Conservation (phyloP, 305 asterid species). For the Fraxinus albicans region DNA sequence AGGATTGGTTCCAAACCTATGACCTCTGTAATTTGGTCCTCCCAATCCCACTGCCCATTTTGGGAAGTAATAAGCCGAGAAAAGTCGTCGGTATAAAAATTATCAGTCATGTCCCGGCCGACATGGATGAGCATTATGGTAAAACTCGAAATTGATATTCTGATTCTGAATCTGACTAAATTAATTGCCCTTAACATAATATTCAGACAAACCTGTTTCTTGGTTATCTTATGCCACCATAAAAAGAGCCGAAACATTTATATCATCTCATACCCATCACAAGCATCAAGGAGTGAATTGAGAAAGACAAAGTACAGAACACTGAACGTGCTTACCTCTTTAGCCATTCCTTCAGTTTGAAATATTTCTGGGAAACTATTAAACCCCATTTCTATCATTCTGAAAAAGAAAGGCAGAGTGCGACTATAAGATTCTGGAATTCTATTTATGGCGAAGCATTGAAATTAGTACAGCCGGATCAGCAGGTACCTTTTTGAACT, state of each 20-base stretch:
- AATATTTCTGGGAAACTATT: conserved; percentile 84
- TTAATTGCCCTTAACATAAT: not conserved
- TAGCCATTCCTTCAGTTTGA: conserved; percentile 42
- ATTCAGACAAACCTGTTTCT: not conserved
- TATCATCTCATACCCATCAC: conserved; percentile 19
- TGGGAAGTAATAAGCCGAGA: not conserved
- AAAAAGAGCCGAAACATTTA: not conserved
- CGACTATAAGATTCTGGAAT: conserved; percentile 15
- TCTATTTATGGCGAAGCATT: not conserved
- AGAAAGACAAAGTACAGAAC: conserved; percentile 8
- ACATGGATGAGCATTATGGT: not conserved
- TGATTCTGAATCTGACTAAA: not conserved
- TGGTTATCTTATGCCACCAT: conserved; percentile 5
- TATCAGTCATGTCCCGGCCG: not conserved
- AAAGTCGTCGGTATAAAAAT: not conserved
- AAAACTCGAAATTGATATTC: not conserved
- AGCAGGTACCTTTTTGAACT: conserved; percentile 71
- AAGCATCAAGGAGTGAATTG: conserved; percentile 14
- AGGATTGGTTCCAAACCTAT: not conserved
- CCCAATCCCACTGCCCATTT: not conserved
- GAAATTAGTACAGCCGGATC: conserved; percentile 10
- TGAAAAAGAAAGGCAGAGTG: conserved; percentile 25
- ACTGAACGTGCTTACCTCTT: conserved; percentile 45
- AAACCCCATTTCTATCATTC: conserved; percentile 84
- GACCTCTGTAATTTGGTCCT: not conserved